These are phyloP conservation scores for Nemania diffusa DNA, from an alignment of 2,329 filamentous ascomycete species.

Conservation along the genomic window DNA sequence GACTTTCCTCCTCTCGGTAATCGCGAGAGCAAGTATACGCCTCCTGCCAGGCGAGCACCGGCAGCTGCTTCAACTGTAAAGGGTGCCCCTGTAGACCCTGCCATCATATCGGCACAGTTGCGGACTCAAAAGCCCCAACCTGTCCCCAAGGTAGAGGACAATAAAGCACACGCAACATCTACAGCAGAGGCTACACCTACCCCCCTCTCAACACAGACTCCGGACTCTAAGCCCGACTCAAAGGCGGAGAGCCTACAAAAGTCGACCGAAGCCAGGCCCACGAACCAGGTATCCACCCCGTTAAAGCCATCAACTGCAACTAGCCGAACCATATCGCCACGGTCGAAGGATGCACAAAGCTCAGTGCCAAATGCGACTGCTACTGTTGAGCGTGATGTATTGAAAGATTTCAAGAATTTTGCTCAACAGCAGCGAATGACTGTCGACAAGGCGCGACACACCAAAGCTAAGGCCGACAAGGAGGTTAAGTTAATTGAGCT, in stretches of 20 bases:
- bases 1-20: conserved; percentile 71
- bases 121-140: conserved; percentile 58
- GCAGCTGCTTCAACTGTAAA: conserved; percentile 77
- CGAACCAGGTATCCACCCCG: conserved; percentile 43
- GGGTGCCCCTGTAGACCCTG: conserved; percentile 83
- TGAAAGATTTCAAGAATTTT: conserved; percentile 72
- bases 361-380: conserved; percentile 64
- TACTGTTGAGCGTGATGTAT: conserved; percentile 70
- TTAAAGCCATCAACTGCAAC: conserved; percentile 52
- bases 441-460: conserved; percentile 65
- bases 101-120: conserved; percentile 90
- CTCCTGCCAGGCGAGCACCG: conserved; percentile 85
- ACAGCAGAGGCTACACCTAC: conserved; percentile 42
- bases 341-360: conserved; percentile 52
- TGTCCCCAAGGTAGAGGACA: conserved; percentile 52
- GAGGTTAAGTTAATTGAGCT: conserved; percentile 93
- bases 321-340: conserved; percentile 56
- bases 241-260: conserved; percentile 47
- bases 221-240: conserved; percentile 49
- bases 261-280: conserved; percentile 41
- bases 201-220: conserved; percentile 44
- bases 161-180: conserved; percentile 43
- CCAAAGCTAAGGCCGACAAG: conserved; percentile 78
- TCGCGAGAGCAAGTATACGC: conserved; percentile 81
- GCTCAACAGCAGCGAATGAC: conserved; percentile 66